Percentiles rank a stretch among this genome's conserved stretches.
Conservation (phyloP, 202 grass and related monocot genomes). For the Digitaria exilis region DNA sequence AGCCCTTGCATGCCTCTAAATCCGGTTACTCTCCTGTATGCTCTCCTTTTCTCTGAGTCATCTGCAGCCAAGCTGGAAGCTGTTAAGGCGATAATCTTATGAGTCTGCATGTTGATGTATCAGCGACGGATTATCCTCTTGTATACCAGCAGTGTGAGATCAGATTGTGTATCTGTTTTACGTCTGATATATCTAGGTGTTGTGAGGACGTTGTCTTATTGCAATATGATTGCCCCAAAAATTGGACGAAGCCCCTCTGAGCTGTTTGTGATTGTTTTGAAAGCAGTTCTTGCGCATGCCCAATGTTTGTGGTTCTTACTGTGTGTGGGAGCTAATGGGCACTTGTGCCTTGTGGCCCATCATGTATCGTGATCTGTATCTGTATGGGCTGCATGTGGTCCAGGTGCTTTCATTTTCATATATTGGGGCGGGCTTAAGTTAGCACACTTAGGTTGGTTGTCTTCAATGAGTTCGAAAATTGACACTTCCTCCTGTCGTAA, state of each 20-base stretch:
- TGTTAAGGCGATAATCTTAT: slow-evolving; percentile 22
- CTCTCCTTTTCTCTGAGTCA: background rate
- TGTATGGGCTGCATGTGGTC: background rate
- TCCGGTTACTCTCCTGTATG: background rate
- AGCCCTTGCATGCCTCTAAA: background rate
- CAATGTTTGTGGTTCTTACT: background rate
- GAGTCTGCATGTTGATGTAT: slow-evolving; percentile 36
- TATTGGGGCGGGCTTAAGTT: no score
- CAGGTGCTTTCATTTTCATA: background rate
- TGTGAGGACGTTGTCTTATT: slow-evolving; percentile 43
- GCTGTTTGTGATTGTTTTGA: background rate
- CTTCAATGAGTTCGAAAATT: no score
- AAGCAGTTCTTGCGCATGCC: background rate
- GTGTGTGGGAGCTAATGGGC: background rate
- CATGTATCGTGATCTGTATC: background rate
- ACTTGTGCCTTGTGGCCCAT: background rate
- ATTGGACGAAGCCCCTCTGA: background rate
- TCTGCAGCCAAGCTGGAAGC: slow-evolving; percentile 35
- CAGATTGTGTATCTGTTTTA: slow-evolving; percentile 42
- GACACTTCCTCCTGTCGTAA: no score
- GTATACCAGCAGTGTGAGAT: slow-evolving; percentile 28
- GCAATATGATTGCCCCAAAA: slow-evolving; percentile 45
- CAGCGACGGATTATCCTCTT: background rate
- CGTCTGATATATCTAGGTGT: slow-evolving; percentile 45
- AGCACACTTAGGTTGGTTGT: background rate